Conservation (phyloP, 2,329 filamentous ascomycete genomes). For the Trichothecium roseum region DNA sequence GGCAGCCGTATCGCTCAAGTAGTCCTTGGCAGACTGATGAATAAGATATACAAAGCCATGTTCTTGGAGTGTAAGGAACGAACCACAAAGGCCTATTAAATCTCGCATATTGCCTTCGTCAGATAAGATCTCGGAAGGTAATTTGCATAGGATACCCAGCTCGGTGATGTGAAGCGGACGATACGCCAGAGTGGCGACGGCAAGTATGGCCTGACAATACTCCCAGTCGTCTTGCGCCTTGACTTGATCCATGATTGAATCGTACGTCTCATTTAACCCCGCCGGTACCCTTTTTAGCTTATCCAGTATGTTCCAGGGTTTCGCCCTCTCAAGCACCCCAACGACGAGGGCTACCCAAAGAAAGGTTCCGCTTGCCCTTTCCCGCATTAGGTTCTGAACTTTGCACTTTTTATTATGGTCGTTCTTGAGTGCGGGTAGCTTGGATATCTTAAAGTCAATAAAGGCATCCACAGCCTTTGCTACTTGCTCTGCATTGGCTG, state of each 20-base stretch:
- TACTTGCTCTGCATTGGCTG: too few relatives aligned
- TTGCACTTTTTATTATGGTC: too few relatives aligned
- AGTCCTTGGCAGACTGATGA: constrained; percentile 30
- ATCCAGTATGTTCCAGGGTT: constrained; percentile 5
- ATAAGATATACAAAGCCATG: constrained; percentile 21
- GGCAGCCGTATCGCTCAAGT: too few relatives aligned
- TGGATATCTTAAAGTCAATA: too few relatives aligned
- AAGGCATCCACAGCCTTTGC: too few relatives aligned
- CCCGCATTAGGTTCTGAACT: too few relatives aligned
- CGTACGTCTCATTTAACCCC: constrained; percentile 22
- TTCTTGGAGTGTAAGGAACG: constrained; percentile 22
- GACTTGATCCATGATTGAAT: constrained; percentile 22
- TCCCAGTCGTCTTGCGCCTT: constrained; percentile 12
- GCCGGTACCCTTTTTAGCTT: constrained; percentile 14
- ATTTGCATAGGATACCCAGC: too few relatives aligned
- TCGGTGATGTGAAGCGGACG: constrained; percentile 23
- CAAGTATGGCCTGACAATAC: too few relatives aligned
- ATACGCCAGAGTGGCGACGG: too few relatives aligned
- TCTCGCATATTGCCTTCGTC: too few relatives aligned
- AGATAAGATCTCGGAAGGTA: constrained; percentile 7
- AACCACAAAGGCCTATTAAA: constrained; percentile 22
- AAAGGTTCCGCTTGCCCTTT: constrained; percentile 22
- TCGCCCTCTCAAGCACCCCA: constrained; percentile 1
- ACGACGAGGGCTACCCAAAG: constrained; percentile 10
- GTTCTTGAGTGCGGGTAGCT: too few relatives aligned